A percentile compares a stretch with the other conserved stretches of the same genome.
phyloP scores from a whole-genome alignment of 192 early-diverging fungal genomes.

The Coemansia sp. region DNA sequence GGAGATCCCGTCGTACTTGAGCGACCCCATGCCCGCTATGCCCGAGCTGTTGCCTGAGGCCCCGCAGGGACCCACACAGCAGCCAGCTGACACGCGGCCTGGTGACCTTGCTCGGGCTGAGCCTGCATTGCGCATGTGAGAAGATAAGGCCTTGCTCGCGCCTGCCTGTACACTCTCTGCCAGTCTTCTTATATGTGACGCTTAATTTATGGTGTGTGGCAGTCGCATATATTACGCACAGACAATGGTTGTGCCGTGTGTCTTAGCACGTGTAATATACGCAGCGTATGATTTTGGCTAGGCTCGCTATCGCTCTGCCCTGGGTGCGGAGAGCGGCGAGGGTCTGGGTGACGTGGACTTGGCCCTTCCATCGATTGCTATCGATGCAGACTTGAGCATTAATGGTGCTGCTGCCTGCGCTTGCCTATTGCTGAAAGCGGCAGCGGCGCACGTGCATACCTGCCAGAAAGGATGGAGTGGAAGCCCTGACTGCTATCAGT shows the following conservation, averaged over 20 bases:
- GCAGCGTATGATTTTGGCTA: neutral
- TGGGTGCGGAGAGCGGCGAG: neutral
- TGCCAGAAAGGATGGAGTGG: neutral
- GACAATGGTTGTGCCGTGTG: neutral
- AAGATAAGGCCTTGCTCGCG: neutral
- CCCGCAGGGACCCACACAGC: constrained; percentile 16
- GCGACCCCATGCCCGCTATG: constrained; percentile 18
- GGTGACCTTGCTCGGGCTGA: constrained; percentile 14
- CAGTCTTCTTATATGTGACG: neutral
- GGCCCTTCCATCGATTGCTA: constrained; percentile 2
- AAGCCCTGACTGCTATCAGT: neutral
- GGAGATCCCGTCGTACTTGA: constrained; percentile 40
- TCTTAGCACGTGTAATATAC: neutral
- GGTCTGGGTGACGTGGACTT: neutral
- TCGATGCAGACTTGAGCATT: neutral
- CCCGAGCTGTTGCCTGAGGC: constrained; percentile 46
- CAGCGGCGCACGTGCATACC: neutral
- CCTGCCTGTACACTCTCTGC: neutral
- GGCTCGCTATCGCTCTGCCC: neutral
- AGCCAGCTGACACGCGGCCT: constrained; percentile 12
- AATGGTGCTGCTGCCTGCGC: neutral
- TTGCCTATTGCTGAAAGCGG: neutral
- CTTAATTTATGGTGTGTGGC: neutral
- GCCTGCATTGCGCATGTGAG: constrained; percentile 37
- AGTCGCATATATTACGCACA: neutral